A percentile compares a stretch with the other conserved stretches of the same genome.
Conservation (phyloP, 331 rosid genomes). For the Quercus tomentella region DNA sequence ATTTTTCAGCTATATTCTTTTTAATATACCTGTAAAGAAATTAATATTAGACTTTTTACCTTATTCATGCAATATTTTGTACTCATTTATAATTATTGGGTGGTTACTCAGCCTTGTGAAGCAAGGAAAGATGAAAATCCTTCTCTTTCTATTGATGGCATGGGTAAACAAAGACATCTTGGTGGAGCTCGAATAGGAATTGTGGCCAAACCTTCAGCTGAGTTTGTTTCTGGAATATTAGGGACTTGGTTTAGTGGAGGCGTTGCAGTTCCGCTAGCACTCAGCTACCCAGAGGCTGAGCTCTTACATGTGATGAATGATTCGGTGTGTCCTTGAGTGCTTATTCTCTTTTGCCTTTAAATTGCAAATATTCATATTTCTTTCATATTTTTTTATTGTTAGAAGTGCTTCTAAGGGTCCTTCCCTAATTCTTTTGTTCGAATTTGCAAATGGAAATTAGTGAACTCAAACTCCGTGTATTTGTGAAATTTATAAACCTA, state of each 20-base stretch:
- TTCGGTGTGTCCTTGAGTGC: conserved; percentile 45
- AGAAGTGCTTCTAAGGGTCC: not conserved
- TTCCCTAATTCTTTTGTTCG: not conserved
- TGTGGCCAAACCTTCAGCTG: conserved; percentile 90
- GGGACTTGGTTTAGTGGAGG: conserved; percentile 98
- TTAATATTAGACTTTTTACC: not conserved
- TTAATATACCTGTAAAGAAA: not conserved
- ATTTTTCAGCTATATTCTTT: not conserved
- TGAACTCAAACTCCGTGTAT: not conserved
- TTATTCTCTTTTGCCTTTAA: not conserved
- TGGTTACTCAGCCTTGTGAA: not conserved
- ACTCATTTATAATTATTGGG: not conserved
- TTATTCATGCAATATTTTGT: not conserved
- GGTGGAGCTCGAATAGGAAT: conserved; percentile 88
- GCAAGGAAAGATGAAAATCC: not conserved
- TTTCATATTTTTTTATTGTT: not conserved
- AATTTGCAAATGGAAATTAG: not conserved
- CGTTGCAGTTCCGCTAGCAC: conserved; percentile 95
- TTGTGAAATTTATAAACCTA: not conserved
- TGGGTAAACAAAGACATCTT: conserved; percentile 44
- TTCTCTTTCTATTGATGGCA: conserved; percentile 14
- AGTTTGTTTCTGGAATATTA: conserved; percentile 77
- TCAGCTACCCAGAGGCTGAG: conserved; percentile 87
- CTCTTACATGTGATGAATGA: conserved; percentile 72
- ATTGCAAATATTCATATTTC: not conserved